Evolutionary conservation across 176 grass and related monocot genomes (phyloP), one percentile per base, ranked within the genome.

Genomic region (Musa troglodytarum): DNA sequence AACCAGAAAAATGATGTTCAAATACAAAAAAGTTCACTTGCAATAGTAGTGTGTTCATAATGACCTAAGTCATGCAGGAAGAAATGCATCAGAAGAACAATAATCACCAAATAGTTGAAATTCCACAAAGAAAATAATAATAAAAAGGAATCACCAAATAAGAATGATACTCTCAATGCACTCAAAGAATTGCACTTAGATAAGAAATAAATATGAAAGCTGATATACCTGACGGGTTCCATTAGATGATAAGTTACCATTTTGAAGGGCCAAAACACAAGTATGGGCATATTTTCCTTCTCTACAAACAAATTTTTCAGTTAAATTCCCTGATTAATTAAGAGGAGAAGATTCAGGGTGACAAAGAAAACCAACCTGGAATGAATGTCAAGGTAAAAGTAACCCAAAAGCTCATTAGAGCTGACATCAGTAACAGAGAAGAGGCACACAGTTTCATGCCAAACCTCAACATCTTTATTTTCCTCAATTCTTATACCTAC

Each of bases 211-310:
- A 43, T 6, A 43, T 43, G 34, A 43, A 51, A 43, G 22, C 12
- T 20, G 53, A 55, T 11, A 70, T 90, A 98, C 94, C 90, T 89
- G 90, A 29, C 78, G 85, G 82, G 73, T 81, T 59, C 90, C 90
- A 82, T 83, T 86, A 83, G 95, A 89, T 86, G 78, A 83, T 16
- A 87, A n/a, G 58, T 80, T 85, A 74, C 94, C 90, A 86, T 98
- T 98, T 80, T 98, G 95, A 86, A 98, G 95, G 66, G 90, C 79
- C 72, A 98, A 66, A 80, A 93, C 95, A 55, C 88, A 98, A 71
- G 90, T 91, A 75, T 98, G 90, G 5, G 72, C 72, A 87, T 87
- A 93, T 77, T 98, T 98, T 55, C 86, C 86, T 85, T 98, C 95
- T 78, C 90, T 98, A 76, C 77, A 76, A 90, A 54, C 87, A 62